Conservation (phyloP, 208 protist genomes). For the Trypanosoma avium region DNA sequence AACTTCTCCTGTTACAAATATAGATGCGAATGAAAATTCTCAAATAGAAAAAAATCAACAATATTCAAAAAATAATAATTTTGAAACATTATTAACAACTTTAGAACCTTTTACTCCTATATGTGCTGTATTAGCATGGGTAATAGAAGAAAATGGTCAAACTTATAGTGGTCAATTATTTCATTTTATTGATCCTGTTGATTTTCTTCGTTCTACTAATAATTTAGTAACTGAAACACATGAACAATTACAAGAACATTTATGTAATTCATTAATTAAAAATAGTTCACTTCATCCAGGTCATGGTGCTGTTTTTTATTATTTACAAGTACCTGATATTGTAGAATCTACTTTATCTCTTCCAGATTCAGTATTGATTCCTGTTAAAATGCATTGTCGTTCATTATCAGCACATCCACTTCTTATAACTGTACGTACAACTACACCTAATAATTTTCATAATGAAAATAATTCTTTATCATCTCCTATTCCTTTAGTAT, state of each 20-base stretch:
- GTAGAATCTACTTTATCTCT: conserved; percentile 27
- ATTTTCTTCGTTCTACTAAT: conserved; percentile 25
- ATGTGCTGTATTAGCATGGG: conserved; percentile 64
- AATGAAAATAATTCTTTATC: neutral
- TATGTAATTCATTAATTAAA: conserved; percentile 50
- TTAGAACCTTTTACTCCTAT: conserved; percentile 72
- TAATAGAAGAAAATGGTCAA: conserved; percentile 27
- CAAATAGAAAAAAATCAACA: neutral
- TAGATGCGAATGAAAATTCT: neutral
- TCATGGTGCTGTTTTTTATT: conserved; percentile 47
- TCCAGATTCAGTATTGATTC: conserved; percentile 37
- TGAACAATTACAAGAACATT: conserved; percentile 40
- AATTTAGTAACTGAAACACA: conserved; percentile 25
- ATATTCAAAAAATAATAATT: neutral
- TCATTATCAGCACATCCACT: conserved; percentile 61
- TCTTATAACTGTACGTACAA: conserved; percentile 35
- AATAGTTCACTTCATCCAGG: conserved; percentile 40
- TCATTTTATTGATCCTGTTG: conserved; percentile 68
- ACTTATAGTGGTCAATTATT: conserved; percentile 57
- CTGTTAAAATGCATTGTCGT: conserved; percentile 61
- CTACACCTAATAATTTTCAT: neutral
- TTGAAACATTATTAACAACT: conserved; percentile 34
- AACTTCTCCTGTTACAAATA: conserved; percentile 10
- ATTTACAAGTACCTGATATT: conserved; percentile 18
- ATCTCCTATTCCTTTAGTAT: conserved; percentile 42